These are phyloP conservation scores for Candolleomyces eurysporus DNA, from an alignment of 768 basidiomycete genomes.

Conservation along the genomic window DNA sequence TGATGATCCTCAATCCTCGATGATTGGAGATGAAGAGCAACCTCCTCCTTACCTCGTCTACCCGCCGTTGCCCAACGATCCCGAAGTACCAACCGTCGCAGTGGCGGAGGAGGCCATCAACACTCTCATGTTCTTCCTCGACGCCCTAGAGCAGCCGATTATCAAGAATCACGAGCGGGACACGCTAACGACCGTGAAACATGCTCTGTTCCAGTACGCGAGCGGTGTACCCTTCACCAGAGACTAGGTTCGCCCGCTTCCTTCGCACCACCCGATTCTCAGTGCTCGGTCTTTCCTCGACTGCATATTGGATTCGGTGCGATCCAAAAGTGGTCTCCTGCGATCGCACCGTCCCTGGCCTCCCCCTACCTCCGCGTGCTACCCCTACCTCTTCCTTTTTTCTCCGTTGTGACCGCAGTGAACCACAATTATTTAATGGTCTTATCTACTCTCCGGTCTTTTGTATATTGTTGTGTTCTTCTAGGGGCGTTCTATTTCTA, in stretches of 20 bases:
- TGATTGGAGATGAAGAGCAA: too few relatives aligned
- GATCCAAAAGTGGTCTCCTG: background rate
- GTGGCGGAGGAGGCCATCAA: constrained; percentile 57
- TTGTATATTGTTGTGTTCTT: background rate
- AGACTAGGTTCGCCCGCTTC: background rate
- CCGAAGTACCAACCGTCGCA: background rate
- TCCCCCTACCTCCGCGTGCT: background rate
- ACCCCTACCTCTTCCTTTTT: background rate
- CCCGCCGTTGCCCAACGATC: too few relatives aligned
- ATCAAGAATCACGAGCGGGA: constrained; percentile 33
- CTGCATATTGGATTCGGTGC: too few relatives aligned
- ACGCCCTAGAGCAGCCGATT: constrained; percentile 29
- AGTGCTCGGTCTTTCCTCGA: too few relatives aligned
- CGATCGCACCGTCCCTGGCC: background rate
- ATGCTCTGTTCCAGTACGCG: constrained; percentile 48
- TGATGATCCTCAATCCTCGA: background rate
- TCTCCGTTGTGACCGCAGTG: constrained; percentile 1
- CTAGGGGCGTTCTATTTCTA: background rate
- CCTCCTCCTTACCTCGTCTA: too few relatives aligned
- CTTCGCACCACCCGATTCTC: background rate
- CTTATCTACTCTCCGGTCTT: background rate
- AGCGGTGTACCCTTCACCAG: constrained; percentile 22
- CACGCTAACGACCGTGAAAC: constrained; percentile 47
- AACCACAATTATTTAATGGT: background rate
- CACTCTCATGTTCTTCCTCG: constrained; percentile 52